Evolutionary conservation across 202 grass and related monocot species (phyloP).

Genomic region (Schoenoplectus triqueter): DNA sequence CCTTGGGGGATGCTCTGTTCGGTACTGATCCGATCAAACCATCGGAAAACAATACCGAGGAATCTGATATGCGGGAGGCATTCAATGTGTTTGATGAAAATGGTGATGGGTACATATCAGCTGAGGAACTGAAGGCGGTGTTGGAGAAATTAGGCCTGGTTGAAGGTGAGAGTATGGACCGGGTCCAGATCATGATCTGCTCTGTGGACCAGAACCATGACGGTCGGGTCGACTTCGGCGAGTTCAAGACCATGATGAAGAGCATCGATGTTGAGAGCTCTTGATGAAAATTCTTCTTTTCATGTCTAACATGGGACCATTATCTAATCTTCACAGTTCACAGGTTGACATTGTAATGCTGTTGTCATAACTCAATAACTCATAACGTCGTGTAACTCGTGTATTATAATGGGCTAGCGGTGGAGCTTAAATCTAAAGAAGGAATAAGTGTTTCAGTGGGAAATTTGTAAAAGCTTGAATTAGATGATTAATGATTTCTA

Average conservation of each 20-base stretch:
- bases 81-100: conserved; percentile 51
- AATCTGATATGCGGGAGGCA: conserved; percentile 45
- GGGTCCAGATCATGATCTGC: conserved; percentile 48
- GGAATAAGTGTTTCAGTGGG: conserved; percentile 10
- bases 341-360: not conserved
- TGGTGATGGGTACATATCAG: conserved; percentile 51
- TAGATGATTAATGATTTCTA: not conserved
- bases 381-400: too few species aligned
- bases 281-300: conserved; percentile 28
- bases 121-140: conserved; percentile 43
- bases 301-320: not conserved
- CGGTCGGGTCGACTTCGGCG: conserved; percentile 46
- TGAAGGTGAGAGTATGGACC: conserved; percentile 38
- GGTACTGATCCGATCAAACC: conserved; percentile 26
- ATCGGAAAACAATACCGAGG: conserved; percentile 3
- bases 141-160: conserved; percentile 45
- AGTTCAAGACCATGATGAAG: conserved; percentile 52
- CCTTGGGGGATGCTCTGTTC: conserved; percentile 42
- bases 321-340: conserved; percentile 22
- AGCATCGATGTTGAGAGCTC: conserved; percentile 43
- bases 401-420: not conserved
- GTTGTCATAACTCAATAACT: not conserved
- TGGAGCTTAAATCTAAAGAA: not conserved
- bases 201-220: conserved; percentile 44
- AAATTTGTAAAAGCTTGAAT: not conserved